These are phyloP conservation scores for Asterophora lycoperdoides DNA, from an alignment of 768 basidiomycete species.

Conservation along the genomic window DNA sequence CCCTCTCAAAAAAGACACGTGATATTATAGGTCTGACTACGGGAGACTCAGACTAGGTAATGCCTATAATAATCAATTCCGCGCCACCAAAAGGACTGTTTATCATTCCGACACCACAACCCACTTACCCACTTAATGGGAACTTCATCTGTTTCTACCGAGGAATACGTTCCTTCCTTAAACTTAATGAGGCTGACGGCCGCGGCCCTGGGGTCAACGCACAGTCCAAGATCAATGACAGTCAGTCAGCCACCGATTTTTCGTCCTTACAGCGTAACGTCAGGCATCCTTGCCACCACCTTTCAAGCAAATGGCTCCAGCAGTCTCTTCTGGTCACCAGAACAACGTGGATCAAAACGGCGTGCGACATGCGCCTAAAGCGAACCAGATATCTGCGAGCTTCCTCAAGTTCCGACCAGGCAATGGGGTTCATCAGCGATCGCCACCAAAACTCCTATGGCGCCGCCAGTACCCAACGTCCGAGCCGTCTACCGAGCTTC, in stretches of 20 bases:
- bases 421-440: not conserved
- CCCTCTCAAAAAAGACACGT: too few species aligned
- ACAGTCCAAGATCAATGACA: too few species aligned
- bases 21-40: too few species aligned
- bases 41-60: too few species aligned
- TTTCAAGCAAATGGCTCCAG: constrained; percentile 7
- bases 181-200: too few species aligned
- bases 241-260: constrained; percentile 4
- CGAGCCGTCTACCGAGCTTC: not conserved
- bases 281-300: not conserved
- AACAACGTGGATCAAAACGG: not conserved
- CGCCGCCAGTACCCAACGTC: constrained; percentile 7
- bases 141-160: too few species aligned
- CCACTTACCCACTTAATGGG: too few species aligned
- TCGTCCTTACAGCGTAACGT: not conserved
- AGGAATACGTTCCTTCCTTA: too few species aligned
- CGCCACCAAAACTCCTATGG: not conserved
- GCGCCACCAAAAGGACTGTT: too few species aligned
- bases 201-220: too few species aligned
- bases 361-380: not conserved
- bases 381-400: not conserved
- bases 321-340: not conserved
- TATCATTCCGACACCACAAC: too few species aligned
- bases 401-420: not conserved
- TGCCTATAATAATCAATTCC: too few species aligned